Percentiles rank a stretch among this genome's conserved stretches.
Evolutionary conservation across 2,329 filamentous ascomycete species (phyloP).

Genomic region (Talaromyces sp.): DNA sequence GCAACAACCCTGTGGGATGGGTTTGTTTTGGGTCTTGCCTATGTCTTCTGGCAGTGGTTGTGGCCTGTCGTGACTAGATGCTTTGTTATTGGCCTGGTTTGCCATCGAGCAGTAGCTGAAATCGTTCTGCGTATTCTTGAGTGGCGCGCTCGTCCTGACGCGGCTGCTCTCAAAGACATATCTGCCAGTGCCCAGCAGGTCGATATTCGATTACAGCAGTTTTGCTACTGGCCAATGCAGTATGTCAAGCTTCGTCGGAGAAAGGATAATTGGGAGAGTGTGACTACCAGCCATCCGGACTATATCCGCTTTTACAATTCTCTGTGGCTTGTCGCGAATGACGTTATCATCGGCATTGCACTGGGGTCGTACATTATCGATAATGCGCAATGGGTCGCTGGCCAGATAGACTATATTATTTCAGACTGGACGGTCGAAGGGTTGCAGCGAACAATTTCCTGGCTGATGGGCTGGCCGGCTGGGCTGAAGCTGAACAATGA

Average conservation of each 20-base stretch:
- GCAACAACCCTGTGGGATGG: slow-evolving; percentile 80
- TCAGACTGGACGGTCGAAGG: slow-evolving; percentile 81
- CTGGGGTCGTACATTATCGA: slow-evolving; percentile 96
- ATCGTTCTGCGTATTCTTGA: slow-evolving; percentile 72
- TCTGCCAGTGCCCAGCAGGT: slow-evolving; percentile 96
- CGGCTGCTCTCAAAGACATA: slow-evolving; percentile 85
- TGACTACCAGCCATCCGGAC: slow-evolving; percentile 90
- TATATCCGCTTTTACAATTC: slow-evolving; percentile 99
- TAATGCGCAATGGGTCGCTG: slow-evolving; percentile 78
- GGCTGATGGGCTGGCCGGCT: slow-evolving; percentile 94
- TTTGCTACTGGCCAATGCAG: slow-evolving; percentile 98
- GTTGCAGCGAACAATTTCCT: slow-evolving; percentile 79
- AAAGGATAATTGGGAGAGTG: slow-evolving; percentile 89
- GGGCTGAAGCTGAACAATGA: slow-evolving; percentile 94
- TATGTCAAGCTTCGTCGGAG: slow-evolving; percentile 85
- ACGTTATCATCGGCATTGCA: slow-evolving; percentile 96
- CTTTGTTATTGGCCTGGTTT: slow-evolving; percentile 73
- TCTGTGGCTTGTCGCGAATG: slow-evolving; percentile 95
- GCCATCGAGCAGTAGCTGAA: slow-evolving; percentile 76
- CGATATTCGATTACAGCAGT: slow-evolving; percentile 93
- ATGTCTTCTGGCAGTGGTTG: slow-evolving; percentile 66
- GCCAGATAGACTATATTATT: slow-evolving; percentile 69
- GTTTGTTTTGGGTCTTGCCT: slow-evolving; percentile 61
- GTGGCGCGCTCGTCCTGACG: slow-evolving; percentile 72
- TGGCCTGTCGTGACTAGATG: slow-evolving; percentile 67